Conservation (phyloP, 225 moss, liverwort and hornwort species). For the Neckera pumila region DNA sequence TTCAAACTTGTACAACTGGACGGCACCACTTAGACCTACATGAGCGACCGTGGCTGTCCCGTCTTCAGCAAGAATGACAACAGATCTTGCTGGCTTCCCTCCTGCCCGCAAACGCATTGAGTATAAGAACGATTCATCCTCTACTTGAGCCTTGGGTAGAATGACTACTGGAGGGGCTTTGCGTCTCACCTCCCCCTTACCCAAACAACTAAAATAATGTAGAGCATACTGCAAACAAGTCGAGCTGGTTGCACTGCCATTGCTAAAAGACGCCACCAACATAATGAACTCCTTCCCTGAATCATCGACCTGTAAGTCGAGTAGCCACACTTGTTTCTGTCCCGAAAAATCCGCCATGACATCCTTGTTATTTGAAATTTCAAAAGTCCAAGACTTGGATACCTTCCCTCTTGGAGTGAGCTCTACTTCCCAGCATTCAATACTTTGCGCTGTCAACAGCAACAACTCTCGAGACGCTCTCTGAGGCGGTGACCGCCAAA, state of each 20-base stretch:
- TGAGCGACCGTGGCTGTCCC: conserved; percentile 83
- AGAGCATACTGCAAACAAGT: conserved; percentile 71
- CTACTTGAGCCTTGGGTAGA: conserved; percentile 79
- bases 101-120: conserved; percentile 82
- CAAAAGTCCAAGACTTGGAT: conserved; percentile 61
- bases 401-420: conserved; percentile 46
- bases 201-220: conserved; percentile 49
- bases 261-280: conserved; percentile 64
- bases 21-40: conserved; percentile 34
- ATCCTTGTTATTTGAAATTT: conserved; percentile 52
- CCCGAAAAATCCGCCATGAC: conserved; percentile 68
- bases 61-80: conserved; percentile 66
- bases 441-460: conserved; percentile 60
- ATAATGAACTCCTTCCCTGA: conserved; percentile 55
- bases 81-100: conserved; percentile 79
- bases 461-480: conserved; percentile 52
- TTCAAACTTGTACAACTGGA: conserved; percentile 80
- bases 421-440: conserved; percentile 88
- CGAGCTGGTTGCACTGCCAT: conserved; percentile 45
- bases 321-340: conserved; percentile 79
- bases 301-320: conserved; percentile 80
- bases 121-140: conserved; percentile 68
- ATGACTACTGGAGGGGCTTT: conserved; percentile 63
- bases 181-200: conserved; percentile 36
- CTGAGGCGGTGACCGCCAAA: conserved; percentile 56